Evolutionary conservation across 139 green algal genomes (phyloP).

Genomic region (Chlorella sp.): DNA sequence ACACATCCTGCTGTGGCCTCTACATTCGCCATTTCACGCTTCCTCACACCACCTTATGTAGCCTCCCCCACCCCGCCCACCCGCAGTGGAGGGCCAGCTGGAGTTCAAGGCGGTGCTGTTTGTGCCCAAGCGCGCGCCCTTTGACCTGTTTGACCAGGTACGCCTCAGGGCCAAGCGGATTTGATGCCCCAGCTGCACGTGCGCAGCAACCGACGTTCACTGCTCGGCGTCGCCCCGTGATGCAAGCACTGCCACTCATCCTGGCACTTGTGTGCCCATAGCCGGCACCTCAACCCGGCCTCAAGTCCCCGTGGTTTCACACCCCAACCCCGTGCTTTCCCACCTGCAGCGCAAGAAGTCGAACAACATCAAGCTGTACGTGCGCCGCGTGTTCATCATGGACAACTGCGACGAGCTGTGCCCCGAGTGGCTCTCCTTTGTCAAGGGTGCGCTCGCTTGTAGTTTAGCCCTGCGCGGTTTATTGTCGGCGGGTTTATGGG

Average conservation of each 20-base stretch:
- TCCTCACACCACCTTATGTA: not conserved
- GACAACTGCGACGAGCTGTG: constrained; percentile 99
- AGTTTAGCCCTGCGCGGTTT: too few relatives aligned
- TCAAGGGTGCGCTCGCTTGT: constrained; percentile 86
- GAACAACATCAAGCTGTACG: constrained; percentile 86
- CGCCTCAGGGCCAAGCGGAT: too few relatives aligned
- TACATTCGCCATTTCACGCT: not conserved
- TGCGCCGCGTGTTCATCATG: constrained; percentile 99
- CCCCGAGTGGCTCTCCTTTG: constrained; percentile 95
- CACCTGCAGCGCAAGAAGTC: not conserved
- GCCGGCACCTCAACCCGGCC: too few relatives aligned
- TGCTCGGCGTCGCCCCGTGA: too few relatives aligned
- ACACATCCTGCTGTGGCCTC: not conserved
- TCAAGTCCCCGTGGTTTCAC: too few relatives aligned
- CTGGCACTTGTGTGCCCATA: too few relatives aligned
- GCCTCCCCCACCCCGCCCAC: not conserved
- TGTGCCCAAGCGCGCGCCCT: constrained; percentile 93
- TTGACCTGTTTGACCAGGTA: constrained; percentile 97
- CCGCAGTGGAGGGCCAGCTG: constrained; percentile 91
- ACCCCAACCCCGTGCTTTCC: too few relatives aligned
- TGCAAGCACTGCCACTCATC: too few relatives aligned
- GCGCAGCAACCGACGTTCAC: too few relatives aligned
- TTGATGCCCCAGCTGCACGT: too few relatives aligned
- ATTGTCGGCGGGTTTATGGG: too few relatives aligned
- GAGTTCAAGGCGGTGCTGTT: constrained; percentile 99